Percentiles rank a stretch among this genome's conserved stretches.
These are phyloP conservation scores for Cercospora sp. DNA, from an alignment of 2,329 filamentous ascomycete genomes.

Conservation along the genomic window DNA sequence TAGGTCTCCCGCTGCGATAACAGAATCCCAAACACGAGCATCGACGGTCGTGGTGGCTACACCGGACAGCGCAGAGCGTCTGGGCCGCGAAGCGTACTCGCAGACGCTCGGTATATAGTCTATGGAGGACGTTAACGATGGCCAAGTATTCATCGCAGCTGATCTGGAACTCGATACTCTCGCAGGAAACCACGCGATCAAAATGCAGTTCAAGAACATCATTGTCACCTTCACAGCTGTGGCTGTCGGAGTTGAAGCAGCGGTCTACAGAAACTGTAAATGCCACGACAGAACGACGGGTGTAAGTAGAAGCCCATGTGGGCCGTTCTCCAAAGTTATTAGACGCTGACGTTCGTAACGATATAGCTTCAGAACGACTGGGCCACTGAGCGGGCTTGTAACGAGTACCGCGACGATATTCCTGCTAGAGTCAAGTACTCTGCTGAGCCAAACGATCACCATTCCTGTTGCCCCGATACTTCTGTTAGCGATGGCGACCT, in stretches of 20 bases:
- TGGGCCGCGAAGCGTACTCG: not conserved
- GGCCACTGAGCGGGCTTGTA: not conserved
- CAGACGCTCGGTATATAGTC: not conserved
- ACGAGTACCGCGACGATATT: not conserved
- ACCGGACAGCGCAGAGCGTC: not conserved
- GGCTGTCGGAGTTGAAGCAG: not conserved
- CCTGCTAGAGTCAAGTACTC: not conserved
- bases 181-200: not conserved
- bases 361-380: not conserved
- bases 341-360: not conserved
- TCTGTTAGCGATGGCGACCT: not conserved
- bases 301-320: not conserved
- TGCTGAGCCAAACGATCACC: not conserved
- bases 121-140: too few relatives aligned
- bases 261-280: not conserved
- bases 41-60: not conserved
- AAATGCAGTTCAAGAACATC: conserved; percentile 8
- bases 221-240: not conserved
- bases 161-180: not conserved
- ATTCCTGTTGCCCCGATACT: not conserved
- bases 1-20: not conserved
- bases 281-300: not conserved
- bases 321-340: not conserved
- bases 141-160: too few relatives aligned
- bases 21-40: not conserved